Base-by-base conservation (phyloP, 768 basidiomycete species). In the Asterophora lycoperdoides region DNA sequence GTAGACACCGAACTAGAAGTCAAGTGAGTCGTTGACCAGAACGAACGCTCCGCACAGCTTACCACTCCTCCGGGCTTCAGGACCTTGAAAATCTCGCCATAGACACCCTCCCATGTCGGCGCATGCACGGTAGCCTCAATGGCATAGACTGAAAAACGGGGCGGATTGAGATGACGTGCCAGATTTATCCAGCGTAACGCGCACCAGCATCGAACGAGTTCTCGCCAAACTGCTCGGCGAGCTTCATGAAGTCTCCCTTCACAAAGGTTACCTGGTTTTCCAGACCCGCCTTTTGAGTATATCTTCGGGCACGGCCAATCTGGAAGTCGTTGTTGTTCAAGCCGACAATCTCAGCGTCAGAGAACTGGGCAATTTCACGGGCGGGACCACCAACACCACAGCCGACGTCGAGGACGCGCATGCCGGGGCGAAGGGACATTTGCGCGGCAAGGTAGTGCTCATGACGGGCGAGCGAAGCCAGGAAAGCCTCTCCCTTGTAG, bases 111-210 rank as follows among this genome's bases (percentile, higher is more conserved):
- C 78, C 88, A 97, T 19, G 85, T 82, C 1, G 96, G 96, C 1
- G 96, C 93, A 62, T 99, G 96, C 30, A 88, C 87, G 20, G 96
- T 99, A 1, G 96, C 95, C 74, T 99, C 96, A 55, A 99, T 97
- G 40, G 94, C 93, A 62, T 96, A 95, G 28, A 93, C 92, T 90
- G n/a, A 37, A 5, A 49, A 48, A n/a, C 46, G 10, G 51, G 35
- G 3, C 23, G 56, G 10, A 41, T 49, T 13, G 51, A 48, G 17
- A 40, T 28, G 3, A 15, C 4, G 15, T 32, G 37, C 5, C 1
- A 18, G 46, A 8, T 10, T 7, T 29, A 36, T 3, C 38, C 41
- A 26, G 18, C 15, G 37, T 5, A 29, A 28, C 13, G 73, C 81
- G 39, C 52, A 90, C 93, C 90, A 45, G 96, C 96, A 72, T 99